Base-by-base conservation (phyloP, 2,329 filamentous ascomycete species). In the Dothiorella sarmentorum region DNA sequence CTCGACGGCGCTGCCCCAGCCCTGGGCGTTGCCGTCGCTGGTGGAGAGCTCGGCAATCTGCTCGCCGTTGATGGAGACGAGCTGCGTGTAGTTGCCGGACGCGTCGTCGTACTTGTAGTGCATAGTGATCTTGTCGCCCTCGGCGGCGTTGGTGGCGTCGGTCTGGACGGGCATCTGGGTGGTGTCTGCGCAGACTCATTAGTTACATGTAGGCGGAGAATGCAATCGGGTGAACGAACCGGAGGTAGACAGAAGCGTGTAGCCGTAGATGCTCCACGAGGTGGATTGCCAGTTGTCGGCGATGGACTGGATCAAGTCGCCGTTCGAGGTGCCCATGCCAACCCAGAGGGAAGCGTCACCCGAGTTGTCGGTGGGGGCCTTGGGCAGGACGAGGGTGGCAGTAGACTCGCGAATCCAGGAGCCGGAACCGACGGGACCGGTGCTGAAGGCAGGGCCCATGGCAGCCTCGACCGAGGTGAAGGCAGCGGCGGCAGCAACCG, bases 271-370 rank as follows among this genome's bases (percentile, higher is more conserved):
- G 45, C 63, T 71, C 77, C 77, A 80, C n/a, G 66, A 61, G n/a
- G 63, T 51, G 10, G 61, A 56, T 17, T 65, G 44, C 43, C 27
- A 60, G 42, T 65, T 66, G 15, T 68, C 65, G 38, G 64, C 64
- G 26, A 80, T 79, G 1, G 76, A 78, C 68, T 80, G 77, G 59
- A 80, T 77, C 66, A 80, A 61, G 60, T 80, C 76, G 18, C 77
- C 78, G n/a, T 76, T 74, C 2, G 75, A 77, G 6, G 76, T 80
- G 2, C 78, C 77, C 77, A 80, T 79, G 15, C 78, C 78, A 17
- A 80, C 76, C 78, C 77, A 80, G n/a, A 80, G 68, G 6, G 75
- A 75, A 22, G 71, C 61, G 56, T 71, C 68, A 11, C 75, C 74
- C 7, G 64, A 63, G 37, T 63, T 68, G 52, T 68, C 66, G 29